Evolutionary conservation across 164 flowering plant species (phyloP).

Genomic region (Umbellularia californica): DNA sequence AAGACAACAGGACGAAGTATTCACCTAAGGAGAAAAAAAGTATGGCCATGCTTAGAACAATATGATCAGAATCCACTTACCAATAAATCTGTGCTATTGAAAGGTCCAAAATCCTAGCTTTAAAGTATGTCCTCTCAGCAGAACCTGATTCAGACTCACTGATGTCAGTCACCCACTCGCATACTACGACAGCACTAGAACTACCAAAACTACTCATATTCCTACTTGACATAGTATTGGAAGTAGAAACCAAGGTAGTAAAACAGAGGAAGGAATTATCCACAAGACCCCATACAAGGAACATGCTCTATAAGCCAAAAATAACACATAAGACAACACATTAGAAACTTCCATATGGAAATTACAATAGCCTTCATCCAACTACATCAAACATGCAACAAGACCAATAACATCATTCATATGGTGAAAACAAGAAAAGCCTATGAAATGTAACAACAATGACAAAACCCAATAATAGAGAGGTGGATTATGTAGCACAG

Average conservation of each 20-base stretch:
- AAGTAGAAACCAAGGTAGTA: background rate
- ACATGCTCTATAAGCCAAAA: background rate
- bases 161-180: background rate
- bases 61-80: background rate
- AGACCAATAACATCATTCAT: background rate
- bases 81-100: background rate
- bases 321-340: background rate
- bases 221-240: background rate
- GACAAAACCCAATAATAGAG: background rate
- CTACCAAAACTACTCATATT: background rate
- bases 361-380: background rate
- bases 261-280: background rate
- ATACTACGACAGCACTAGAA: background rate
- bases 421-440: background rate
- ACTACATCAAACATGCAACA: background rate
- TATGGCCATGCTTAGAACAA: background rate
- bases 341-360: background rate
- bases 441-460: background rate
- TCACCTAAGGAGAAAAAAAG: background rate
- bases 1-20: background rate
- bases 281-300: background rate
- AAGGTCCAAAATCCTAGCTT: background rate
- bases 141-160: background rate
- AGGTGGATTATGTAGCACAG: background rate
- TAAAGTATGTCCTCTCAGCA: background rate